Conservation (phyloP, 768 basidiomycete genomes). For the Suillus plorans region DNA sequence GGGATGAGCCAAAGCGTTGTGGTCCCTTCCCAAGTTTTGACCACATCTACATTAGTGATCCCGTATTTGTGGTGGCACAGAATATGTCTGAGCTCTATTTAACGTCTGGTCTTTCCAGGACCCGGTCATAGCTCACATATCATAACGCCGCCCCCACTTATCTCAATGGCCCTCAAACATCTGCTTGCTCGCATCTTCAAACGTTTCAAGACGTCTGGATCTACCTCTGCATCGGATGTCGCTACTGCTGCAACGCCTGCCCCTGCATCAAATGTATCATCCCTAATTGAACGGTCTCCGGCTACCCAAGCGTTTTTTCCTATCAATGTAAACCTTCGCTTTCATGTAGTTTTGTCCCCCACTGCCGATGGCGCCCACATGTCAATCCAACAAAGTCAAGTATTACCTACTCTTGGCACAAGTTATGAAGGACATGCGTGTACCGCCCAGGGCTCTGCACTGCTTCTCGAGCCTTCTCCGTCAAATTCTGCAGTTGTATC, state of each 20-base stretch:
- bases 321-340: not conserved
- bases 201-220: not conserved
- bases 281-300: not conserved
- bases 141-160: not conserved
- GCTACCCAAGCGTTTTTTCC: not conserved
- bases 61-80: not conserved
- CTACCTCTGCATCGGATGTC: not conserved
- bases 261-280: not conserved
- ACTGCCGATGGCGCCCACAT: not conserved
- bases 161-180: not conserved
- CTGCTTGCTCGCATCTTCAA: conserved; percentile 2
- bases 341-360: not conserved
- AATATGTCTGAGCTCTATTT: not conserved
- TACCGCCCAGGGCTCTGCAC: not conserved
- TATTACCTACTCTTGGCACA: not conserved
- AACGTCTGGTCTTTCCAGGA: not conserved
- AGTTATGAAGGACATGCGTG: not conserved
- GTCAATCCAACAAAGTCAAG: not conserved
- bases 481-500: not conserved
- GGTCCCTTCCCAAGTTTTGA: not conserved
- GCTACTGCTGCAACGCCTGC: not conserved
- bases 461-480: not conserved
- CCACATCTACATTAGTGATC: not conserved
- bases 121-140: not conserved
- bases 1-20: not conserved